A percentile compares a stretch with the other conserved stretches of the same genome.
These are phyloP conservation scores for Talaromyces sp. DNA, from an alignment of 2,329 filamentous ascomycete genomes.

Conservation along the genomic window DNA sequence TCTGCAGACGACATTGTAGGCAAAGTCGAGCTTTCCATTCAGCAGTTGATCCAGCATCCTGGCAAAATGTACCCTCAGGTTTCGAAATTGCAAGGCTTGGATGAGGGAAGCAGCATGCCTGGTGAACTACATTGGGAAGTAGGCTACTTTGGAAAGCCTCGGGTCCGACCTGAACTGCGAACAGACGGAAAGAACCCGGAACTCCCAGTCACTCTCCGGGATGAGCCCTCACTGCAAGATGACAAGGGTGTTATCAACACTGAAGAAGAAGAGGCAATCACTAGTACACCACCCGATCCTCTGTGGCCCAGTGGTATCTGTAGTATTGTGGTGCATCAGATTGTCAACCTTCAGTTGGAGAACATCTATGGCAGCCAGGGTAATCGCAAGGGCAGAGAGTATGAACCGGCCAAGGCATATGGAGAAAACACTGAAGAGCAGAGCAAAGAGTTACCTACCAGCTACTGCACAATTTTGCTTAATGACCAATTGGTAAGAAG, in stretches of 20 bases:
- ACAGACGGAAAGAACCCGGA: slow-evolving; percentile 82
- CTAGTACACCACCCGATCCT: slow-evolving; percentile 90
- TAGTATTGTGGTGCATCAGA: slow-evolving; percentile 85
- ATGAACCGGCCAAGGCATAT: slow-evolving; percentile 78
- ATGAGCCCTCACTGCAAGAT: slow-evolving; percentile 76
- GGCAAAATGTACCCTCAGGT: slow-evolving; percentile 89
- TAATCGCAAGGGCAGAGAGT: slow-evolving; percentile 79
- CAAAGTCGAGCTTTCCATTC: slow-evolving; percentile 88
- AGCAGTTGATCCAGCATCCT: slow-evolving; percentile 91
- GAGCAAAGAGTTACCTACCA: slow-evolving; percentile 74
- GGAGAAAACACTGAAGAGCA: slow-evolving; percentile 86
- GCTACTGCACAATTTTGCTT: slow-evolving; percentile 87
- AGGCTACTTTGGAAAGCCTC: slow-evolving; percentile 87
- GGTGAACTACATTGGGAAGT: slow-evolving; percentile 95
- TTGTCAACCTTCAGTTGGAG: slow-evolving; percentile 88
- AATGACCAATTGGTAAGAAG: slow-evolving; percentile 72
- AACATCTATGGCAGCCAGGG: slow-evolving; percentile 83
- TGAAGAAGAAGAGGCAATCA: slow-evolving; percentile 75
- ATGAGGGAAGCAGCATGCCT: slow-evolving; percentile 83
- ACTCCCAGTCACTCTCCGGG: slow-evolving; percentile 68
- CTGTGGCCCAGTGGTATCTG: slow-evolving; percentile 90
- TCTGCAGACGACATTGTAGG: slow-evolving; percentile 93
- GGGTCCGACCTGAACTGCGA: slow-evolving; percentile 76
- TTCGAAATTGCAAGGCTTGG: slow-evolving; percentile 77
- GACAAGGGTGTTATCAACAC: slow-evolving; percentile 76